phyloP scores from a whole-genome alignment of 495 filamentous ascomycete genomes.

The Bacidia rubella region DNA sequence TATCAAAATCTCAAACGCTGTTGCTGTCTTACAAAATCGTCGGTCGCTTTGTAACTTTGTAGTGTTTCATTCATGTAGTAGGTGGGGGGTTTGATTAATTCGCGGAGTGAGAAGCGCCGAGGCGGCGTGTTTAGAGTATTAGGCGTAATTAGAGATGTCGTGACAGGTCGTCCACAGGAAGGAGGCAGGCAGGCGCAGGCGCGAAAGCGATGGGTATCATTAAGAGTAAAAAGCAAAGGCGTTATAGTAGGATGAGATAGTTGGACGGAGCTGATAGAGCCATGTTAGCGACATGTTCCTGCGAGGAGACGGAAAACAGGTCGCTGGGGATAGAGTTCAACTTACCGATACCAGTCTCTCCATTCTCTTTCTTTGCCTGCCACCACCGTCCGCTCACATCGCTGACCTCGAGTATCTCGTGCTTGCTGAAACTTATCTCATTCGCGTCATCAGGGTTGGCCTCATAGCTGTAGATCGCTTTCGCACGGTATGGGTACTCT shows the following conservation, averaged over 20 bases:
- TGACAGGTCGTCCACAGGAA: too few species aligned
- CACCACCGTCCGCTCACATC: conserved; percentile 97
- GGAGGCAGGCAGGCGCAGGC: too few species aligned
- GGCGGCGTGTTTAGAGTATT: too few species aligned
- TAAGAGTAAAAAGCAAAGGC: not conserved
- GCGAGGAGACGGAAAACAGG: not conserved
- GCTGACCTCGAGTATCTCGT: conserved; percentile 92
- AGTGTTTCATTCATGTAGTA: too few species aligned
- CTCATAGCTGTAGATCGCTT: conserved; percentile 97
- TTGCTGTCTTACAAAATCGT: too few species aligned
- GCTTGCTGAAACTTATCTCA: conserved; percentile 93
- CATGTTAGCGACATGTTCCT: not conserved
- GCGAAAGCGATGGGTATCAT: not conserved
- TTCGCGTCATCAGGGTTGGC: conserved; percentile 97
- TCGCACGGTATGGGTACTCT: conserved; percentile 92
- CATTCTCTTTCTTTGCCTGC: conserved; percentile 91
- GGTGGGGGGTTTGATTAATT: too few species aligned
- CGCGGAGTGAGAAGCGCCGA: too few species aligned
- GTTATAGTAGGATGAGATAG: conserved; percentile 84
- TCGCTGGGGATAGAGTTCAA: too few species aligned
- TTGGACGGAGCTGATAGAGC: conserved; percentile 62
- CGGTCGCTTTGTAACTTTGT: too few species aligned
- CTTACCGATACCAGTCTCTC: conserved; percentile 71
- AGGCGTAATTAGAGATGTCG: too few species aligned
- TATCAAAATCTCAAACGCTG: too few species aligned